phyloP scores from a whole-genome alignment of 2,329 filamentous ascomycete species.

The Ascochyta viciae-villosae region DNA sequence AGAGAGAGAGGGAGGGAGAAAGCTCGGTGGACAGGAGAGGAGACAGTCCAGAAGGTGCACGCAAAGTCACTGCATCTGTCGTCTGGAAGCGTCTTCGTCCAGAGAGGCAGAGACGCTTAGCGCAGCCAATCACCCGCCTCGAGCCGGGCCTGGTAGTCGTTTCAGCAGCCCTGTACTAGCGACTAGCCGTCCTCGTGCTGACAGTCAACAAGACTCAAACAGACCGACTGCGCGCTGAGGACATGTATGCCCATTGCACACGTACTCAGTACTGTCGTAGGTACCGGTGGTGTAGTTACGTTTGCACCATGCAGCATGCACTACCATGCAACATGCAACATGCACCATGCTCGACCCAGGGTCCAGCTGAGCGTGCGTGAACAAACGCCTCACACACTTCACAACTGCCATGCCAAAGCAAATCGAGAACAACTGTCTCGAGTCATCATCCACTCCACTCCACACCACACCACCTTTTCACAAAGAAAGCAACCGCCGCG shows the following conservation, averaged over 20 bases:
- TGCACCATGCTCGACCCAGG: no score
- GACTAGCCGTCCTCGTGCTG: slow-evolving; percentile 2
- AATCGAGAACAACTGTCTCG: not conserved
- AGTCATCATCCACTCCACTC: not conserved
- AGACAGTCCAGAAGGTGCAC: not conserved
- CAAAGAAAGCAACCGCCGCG: not conserved
- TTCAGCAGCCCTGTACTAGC: slow-evolving; percentile 11
- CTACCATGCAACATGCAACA: no score
- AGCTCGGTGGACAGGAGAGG: not conserved
- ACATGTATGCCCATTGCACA: no score
- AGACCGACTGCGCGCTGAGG: no score
- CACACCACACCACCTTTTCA: not conserved
- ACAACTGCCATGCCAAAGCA: no score
- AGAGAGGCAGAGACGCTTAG: not conserved
- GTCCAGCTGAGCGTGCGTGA: no score
- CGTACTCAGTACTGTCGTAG: no score
- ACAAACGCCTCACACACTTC: not conserved
- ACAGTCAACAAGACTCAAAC: slow-evolving; percentile 1
- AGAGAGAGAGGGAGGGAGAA: not conserved
- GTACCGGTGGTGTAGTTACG: no score
- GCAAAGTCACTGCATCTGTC: not conserved
- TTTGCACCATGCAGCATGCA: no score
- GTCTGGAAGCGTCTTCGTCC: not conserved
- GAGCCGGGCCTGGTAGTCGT: not conserved
- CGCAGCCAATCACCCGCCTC: slow-evolving; percentile 2